Evolutionary conservation across 2,329 filamentous ascomycete species (phyloP), one percentile per base, ranked within the genome.

Genomic region (Podosphaera fusca): DNA sequence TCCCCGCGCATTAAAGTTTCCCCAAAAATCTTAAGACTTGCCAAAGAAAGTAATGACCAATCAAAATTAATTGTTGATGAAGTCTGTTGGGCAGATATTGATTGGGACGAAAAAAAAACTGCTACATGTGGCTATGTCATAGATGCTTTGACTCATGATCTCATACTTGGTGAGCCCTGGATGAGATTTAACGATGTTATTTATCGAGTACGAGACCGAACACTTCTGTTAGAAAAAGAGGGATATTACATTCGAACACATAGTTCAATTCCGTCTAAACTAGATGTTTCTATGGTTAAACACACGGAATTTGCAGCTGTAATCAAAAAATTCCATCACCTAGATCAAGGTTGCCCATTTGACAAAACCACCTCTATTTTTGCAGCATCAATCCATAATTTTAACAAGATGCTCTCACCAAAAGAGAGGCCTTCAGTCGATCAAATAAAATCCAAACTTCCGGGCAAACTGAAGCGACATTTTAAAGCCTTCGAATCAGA

Each of bases 331-430:
- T 10, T 38, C 10, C 21, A 51, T 10, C 34, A 7, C 14, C 7
- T 5, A 55, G 35, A 42, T 5, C 35, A 10, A 38, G 35, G 12
- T 12, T 9, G 21, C 31, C 5, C 30, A 33, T n/a, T n/a, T 7
- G 30, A 55, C 4, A 38, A 38, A 5, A 42, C 21, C 33, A 29
- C 45, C 4, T 55, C 35, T 12, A 31, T 55, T 42, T 55, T 30
- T 55, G n/a, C 52, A 45, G 52, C 36, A 12, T 55, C 53, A 31
- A 46, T 55, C 21, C 35, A 55, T 34, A 9, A 55, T 55, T 45
- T 46, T 33, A 55, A 55, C 31, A 55, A 55, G 33, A 55, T 55
- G 21, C n/a, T 46, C 6, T 7, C 36, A 10, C 53, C 53, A 9
- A 33, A 46, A n/a, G n/a, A 34, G 42, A 21, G 45, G 3, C 29